Conservation (phyloP, 148 eudicot species). For the Amaranthus hypochondriacus region DNA sequence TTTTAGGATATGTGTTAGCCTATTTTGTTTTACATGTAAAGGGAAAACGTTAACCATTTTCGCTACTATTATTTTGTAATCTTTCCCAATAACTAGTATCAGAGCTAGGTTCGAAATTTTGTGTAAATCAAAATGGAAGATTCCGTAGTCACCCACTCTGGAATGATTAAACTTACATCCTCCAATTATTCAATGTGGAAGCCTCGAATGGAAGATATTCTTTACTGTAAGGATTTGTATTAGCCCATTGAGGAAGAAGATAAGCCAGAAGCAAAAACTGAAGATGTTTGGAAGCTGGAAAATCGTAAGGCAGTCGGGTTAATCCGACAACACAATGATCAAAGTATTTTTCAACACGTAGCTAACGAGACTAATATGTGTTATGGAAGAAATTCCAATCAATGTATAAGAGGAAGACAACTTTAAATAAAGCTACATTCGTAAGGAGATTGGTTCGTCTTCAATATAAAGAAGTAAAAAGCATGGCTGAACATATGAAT, state of each 20-base stretch:
- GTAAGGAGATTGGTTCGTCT: slow-evolving; percentile 3
- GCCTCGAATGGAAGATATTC: neutral
- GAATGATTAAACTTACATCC: neutral
- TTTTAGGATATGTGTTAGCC: too few relatives aligned
- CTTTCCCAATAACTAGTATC: neutral
- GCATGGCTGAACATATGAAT: neutral
- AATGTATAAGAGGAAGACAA: neutral
- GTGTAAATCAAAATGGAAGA: neutral
- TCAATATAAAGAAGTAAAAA: neutral
- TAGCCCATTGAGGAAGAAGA: neutral
- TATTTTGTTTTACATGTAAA: too few relatives aligned
- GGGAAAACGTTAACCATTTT: too few relatives aligned
- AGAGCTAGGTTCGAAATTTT: neutral
- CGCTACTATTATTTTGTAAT: too few relatives aligned
- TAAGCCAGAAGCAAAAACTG: too few relatives aligned
- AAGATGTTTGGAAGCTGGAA: too few relatives aligned
- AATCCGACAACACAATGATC: neutral
- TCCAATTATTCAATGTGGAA: neutral
- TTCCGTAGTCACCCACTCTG: neutral
- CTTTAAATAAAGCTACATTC: neutral
- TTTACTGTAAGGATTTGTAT: neutral
- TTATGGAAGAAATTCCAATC: neutral
- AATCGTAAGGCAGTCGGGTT: neutral
- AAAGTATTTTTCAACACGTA: neutral
- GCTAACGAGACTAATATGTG: neutral